These are phyloP conservation scores for Fusarium annulatum DNA, from an alignment of 2,329 filamentous ascomycete genomes.

Conservation along the genomic window DNA sequence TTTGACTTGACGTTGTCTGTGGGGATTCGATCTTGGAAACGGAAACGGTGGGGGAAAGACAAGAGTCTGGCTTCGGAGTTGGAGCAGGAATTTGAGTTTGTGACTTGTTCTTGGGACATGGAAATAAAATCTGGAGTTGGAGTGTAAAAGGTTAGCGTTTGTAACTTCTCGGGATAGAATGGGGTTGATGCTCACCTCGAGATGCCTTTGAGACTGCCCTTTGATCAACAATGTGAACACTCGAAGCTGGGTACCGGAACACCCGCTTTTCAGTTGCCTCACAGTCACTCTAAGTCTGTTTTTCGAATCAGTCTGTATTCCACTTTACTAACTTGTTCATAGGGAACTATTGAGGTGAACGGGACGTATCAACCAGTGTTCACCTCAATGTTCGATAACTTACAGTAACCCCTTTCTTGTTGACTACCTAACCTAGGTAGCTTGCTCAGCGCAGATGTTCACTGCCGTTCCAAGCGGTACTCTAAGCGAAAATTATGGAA, in stretches of 20 bases:
- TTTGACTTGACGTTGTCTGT: neutral
- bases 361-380: accelerated
- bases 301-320: neutral
- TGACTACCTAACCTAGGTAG: no score
- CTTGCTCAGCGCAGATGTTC: neutral
- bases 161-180: accelerated
- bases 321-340: no score
- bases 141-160: no score
- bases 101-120: accelerated
- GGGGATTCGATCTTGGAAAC: neutral
- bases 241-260: neutral
- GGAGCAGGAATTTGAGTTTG: neutral
- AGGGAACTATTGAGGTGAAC: neutral
- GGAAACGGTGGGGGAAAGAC: accelerated
- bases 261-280: accelerated
- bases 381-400: no score
- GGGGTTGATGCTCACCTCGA: neutral
- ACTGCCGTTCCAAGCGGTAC: neutral
- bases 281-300: accelerated
- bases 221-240: neutral
- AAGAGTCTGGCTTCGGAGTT: neutral
- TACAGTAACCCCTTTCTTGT: no score
- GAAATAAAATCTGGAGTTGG: no score
- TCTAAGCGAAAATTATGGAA: no score
- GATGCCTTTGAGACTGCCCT: accelerated